phyloP scores from a whole-genome alignment of 306 rosid genomes.

The Cicer yamashitae region DNA sequence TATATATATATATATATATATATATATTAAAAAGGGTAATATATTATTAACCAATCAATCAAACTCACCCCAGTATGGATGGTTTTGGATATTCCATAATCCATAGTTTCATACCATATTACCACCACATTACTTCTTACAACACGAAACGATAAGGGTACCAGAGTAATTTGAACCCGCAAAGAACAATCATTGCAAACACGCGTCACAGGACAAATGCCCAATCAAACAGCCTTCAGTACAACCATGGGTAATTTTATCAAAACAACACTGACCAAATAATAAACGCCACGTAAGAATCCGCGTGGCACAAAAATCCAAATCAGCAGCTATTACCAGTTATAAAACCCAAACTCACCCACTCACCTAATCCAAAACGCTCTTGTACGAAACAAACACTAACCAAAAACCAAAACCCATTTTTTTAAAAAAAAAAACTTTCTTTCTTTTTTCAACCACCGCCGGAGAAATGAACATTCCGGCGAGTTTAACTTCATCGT shows the following conservation, averaged over 20 bases:
- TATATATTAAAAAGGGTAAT: background rate
- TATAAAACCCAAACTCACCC: conserved; percentile 52
- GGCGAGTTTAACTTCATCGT: conserved; percentile 42
- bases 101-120: conserved; percentile 8
- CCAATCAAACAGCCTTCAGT: conserved; percentile 5
- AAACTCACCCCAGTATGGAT: background rate
- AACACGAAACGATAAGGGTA: background rate
- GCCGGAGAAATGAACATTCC: conserved; percentile 80
- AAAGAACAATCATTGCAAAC: conserved; percentile 11
- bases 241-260: conserved; percentile 39
- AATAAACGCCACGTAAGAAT: conserved; percentile 37
- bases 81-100: conserved; percentile 19
- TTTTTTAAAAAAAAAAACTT: background rate
- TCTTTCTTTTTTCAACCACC: background rate
- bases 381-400: conserved; percentile 26
- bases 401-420: background rate
- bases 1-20: too few species aligned
- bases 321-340: conserved; percentile 51
- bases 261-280: conserved; percentile 37
- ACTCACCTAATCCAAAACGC: conserved; percentile 44
- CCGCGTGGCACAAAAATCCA: conserved; percentile 52
- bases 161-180: background rate
- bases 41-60: conserved; percentile 3
- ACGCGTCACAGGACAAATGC: conserved; percentile 42
- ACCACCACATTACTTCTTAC: background rate